Percentiles rank a stretch among this genome's conserved stretches.
These are phyloP conservation scores for Lotus japonicus DNA, from an alignment of 306 rosid species.

Conservation along the genomic window DNA sequence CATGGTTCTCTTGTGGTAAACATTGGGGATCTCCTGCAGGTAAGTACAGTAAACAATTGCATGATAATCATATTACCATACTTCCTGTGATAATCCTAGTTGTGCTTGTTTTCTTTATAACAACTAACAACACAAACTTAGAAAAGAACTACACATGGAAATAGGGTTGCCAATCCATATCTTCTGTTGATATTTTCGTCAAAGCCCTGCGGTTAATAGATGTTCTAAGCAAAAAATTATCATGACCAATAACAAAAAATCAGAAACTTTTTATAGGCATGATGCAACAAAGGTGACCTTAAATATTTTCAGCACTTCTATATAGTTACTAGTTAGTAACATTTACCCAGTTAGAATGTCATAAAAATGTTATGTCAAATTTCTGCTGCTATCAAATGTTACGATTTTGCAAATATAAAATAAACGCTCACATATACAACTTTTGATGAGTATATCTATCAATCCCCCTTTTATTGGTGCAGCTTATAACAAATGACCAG, in stretches of 20 bases:
- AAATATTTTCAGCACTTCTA: background rate
- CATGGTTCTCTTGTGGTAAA: conserved; percentile 27
- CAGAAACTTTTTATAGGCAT: too few relatives aligned
- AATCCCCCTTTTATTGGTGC: background rate
- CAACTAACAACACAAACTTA: background rate
- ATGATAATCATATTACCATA: background rate
- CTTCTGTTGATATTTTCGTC: too few relatives aligned
- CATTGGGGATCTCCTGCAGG: conserved; percentile 29
- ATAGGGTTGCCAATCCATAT: too few relatives aligned
- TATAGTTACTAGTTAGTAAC: background rate
- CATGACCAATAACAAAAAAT: too few relatives aligned
- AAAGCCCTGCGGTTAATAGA: too few relatives aligned
- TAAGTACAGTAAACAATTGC: background rate
- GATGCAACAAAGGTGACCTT: too few relatives aligned
- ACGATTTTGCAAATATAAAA: background rate
- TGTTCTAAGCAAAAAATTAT: too few relatives aligned
- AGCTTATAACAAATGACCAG: conserved; percentile 17
- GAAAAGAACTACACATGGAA: background rate
- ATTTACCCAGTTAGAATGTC: background rate
- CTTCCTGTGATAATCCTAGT: background rate
- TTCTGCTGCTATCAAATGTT: background rate
- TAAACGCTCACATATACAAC: background rate
- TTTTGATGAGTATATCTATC: background rate
- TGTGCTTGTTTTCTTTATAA: background rate
- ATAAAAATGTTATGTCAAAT: background rate